These are phyloP conservation scores for Pleurotus citrinopileatus DNA, from an alignment of 768 basidiomycete species.

Conservation along the genomic window DNA sequence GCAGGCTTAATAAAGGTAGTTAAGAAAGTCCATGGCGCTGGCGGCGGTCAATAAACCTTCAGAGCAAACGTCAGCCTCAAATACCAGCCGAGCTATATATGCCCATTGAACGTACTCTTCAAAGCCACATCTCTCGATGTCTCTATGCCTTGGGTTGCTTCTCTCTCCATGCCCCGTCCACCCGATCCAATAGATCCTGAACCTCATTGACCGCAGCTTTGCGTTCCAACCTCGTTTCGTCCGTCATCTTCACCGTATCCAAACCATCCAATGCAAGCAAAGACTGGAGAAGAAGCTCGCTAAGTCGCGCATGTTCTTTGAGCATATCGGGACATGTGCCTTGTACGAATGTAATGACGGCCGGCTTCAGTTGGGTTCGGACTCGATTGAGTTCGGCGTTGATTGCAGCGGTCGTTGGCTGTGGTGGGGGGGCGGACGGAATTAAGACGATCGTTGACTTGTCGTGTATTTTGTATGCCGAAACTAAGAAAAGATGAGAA, in stretches of 20 bases:
- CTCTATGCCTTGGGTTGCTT: slow-evolving; percentile 3
- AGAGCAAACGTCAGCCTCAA: too few relatives aligned
- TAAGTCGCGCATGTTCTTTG: slow-evolving; percentile 55
- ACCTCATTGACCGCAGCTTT: slow-evolving; percentile 87
- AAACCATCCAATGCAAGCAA: slow-evolving; percentile 86
- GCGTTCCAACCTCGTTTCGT: slow-evolving; percentile 71
- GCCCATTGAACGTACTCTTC: too few relatives aligned
- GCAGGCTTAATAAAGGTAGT: too few relatives aligned
- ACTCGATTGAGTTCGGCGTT: slow-evolving; percentile 48
- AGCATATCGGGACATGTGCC: slow-evolving; percentile 20
- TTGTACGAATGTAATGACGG: slow-evolving; percentile 54
- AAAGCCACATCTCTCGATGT: too few relatives aligned
- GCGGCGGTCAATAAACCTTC: too few relatives aligned
- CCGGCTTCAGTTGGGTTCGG: slow-evolving; percentile 50
- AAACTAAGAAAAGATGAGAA: slow-evolving; percentile 40
- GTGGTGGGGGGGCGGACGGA: slow-evolving; percentile 36
- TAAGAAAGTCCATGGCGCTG: too few relatives aligned
- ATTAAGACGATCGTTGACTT: slow-evolving; percentile 73
- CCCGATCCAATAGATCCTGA: slow-evolving; percentile 74
- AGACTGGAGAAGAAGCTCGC: slow-evolving; percentile 83
- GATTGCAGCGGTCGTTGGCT: slow-evolving; percentile 50
- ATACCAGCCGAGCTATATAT: too few relatives aligned
- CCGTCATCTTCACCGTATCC: slow-evolving; percentile 48
- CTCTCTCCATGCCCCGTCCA: slow-evolving; percentile 68
- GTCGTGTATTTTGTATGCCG: slow-evolving; percentile 69